A percentile compares a stretch with the other conserved stretches of the same genome.
Evolutionary conservation across 495 filamentous ascomycete species (phyloP).

Genomic region (Thermothielavioides terrestris): DNA sequence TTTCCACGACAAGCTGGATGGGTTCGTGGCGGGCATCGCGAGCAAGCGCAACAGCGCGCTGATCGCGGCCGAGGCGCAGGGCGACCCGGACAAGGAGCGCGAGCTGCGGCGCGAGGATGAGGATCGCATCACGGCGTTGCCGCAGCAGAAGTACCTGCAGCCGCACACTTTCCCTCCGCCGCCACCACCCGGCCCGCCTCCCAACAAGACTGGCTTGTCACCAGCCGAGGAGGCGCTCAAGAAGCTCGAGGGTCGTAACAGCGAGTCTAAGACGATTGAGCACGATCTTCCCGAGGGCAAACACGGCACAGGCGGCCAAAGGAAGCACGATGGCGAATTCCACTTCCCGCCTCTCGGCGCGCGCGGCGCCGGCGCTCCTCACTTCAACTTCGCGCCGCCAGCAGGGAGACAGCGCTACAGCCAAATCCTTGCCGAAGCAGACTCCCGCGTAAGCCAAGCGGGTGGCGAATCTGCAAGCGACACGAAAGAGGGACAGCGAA

Average conservation of each 20-base stretch:
- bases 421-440: slow-evolving; percentile 23
- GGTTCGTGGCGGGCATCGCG: slow-evolving; percentile 69
- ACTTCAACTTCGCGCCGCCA: slow-evolving; percentile 46
- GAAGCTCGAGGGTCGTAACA: slow-evolving; percentile 34
- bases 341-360: slow-evolving; percentile 45
- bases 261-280: slow-evolving; percentile 3
- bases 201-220: slow-evolving; percentile 27
- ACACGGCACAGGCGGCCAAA: slow-evolving; percentile 3
- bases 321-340: slow-evolving; percentile 39
- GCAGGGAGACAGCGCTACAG: slow-evolving; percentile 33
- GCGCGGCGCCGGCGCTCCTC: slow-evolving; percentile 29
- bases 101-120: slow-evolving; percentile 79
- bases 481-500: slow-evolving; percentile 7
- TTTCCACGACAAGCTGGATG: slow-evolving; percentile 77
- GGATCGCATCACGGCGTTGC: slow-evolving; percentile 76
- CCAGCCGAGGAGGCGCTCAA: slow-evolving; percentile 37
- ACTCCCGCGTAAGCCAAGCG: slow-evolving; percentile 21
- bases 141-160: slow-evolving; percentile 50
- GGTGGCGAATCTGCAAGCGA: slow-evolving; percentile 12
- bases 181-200: slow-evolving; percentile 36
- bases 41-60: slow-evolving; percentile 73
- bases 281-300: not conserved
- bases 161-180: slow-evolving; percentile 38
- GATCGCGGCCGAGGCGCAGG: slow-evolving; percentile 70
- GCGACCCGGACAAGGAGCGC: slow-evolving; percentile 67